Conservation (phyloP, 164 flowering plant species). For the Nymphaea thermarum region DNA sequence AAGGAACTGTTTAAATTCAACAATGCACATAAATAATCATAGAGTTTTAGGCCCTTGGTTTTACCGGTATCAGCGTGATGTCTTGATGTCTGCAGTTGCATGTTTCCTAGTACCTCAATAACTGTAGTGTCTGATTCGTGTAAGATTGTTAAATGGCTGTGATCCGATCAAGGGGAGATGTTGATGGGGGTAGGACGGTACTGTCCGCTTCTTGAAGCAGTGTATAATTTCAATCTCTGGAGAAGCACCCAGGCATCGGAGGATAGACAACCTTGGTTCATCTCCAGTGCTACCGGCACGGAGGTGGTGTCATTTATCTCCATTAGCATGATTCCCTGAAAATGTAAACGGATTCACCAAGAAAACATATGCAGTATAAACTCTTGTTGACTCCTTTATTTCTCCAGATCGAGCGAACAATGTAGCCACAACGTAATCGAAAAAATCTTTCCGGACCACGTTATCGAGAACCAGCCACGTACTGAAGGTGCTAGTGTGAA, state of each 20-base stretch:
- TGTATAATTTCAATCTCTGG: conserved; percentile 30
- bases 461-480: no score
- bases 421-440: no score
- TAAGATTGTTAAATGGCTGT: not conserved
- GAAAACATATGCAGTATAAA: no score
- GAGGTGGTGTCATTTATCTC: conserved; percentile 40
- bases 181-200: conserved; percentile 22
- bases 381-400: no score
- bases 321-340: conserved; percentile 70
- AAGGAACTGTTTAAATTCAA: no score
- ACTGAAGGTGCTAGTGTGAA: not conserved
- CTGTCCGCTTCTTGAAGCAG: conserved; percentile 15
- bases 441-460: no score
- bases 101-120: not conserved
- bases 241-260: conserved; percentile 72
- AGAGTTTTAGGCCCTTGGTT: not conserved
- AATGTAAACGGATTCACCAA: not conserved
- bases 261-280: conserved; percentile 63
- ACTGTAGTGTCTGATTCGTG: not conserved
- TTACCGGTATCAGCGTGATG: not conserved
- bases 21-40: not conserved
- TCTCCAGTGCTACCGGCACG: conserved; percentile 63
- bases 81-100: not conserved
- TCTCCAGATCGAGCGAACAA: no score
- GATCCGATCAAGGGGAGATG: conserved; percentile 39